Percentiles rank a stretch among this genome's conserved stretches.
Evolutionary conservation across 495 filamentous ascomycete species (phyloP).

Genomic region (Penicillium mononematosum): DNA sequence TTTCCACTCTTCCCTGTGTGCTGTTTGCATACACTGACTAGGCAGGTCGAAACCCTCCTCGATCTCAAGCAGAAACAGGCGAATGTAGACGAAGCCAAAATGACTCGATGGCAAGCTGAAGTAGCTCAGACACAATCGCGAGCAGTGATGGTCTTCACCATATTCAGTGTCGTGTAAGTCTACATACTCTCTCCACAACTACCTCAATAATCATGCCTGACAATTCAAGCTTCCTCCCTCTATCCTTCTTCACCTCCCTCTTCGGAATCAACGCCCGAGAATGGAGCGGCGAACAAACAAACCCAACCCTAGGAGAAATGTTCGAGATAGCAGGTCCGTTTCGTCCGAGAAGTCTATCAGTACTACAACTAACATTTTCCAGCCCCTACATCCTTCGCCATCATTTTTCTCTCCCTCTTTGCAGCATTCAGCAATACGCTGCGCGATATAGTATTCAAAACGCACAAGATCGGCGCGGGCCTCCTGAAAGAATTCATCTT

Average conservation of each 20-base stretch:
- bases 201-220: slow-evolving; percentile 35
- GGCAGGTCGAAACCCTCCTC: slow-evolving; percentile 61
- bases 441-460: slow-evolving; percentile 29
- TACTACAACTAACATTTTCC: slow-evolving; percentile 13
- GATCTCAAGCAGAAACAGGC: slow-evolving; percentile 70
- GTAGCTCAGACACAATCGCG: slow-evolving; percentile 62
- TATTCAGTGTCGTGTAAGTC: slow-evolving; percentile 64
- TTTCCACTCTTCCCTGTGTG: neutral
- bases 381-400: slow-evolving; percentile 41
- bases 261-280: slow-evolving; percentile 66
- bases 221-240: slow-evolving; percentile 51
- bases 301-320: slow-evolving; percentile 35
- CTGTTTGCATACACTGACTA: neutral
- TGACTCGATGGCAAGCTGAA: slow-evolving; percentile 62
- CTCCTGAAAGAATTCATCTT: slow-evolving; percentile 30
- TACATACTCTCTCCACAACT: slow-evolving; percentile 16
- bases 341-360: neutral
- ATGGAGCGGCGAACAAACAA: slow-evolving; percentile 51
- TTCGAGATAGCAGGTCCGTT: slow-evolving; percentile 36
- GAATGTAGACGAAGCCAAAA: slow-evolving; percentile 65
- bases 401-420: slow-evolving; percentile 44
- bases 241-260: slow-evolving; percentile 65
- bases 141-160: slow-evolving; percentile 68
- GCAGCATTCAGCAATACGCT: slow-evolving; percentile 44
- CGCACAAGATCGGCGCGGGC: slow-evolving; percentile 28